Evolutionary conservation across 192 early-diverging fungal species (phyloP).

Genomic region (Ambispora gerdemannii): DNA sequence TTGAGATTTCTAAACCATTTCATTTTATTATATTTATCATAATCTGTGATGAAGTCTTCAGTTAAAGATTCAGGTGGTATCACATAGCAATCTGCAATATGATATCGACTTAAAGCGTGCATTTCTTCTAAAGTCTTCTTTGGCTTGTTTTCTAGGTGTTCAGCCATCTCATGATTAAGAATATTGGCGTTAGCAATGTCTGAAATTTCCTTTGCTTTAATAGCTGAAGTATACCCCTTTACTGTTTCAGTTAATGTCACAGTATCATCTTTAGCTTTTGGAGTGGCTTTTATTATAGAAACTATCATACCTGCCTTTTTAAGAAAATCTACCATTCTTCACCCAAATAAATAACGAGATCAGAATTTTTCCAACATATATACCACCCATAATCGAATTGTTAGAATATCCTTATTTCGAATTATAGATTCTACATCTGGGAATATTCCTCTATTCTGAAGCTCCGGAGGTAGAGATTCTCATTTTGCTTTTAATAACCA

Average conservation of each 20-base stretch:
- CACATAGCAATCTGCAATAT: neutral
- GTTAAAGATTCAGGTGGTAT: neutral
- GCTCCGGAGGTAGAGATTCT: neutral
- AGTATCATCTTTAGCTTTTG: neutral
- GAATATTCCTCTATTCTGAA: too few species aligned
- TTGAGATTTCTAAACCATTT: neutral
- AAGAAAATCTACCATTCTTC: too few species aligned
- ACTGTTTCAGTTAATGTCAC: neutral
- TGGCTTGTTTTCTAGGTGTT: slow-evolving; percentile 9
- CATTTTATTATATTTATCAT: neutral
- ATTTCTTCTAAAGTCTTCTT: too few species aligned
- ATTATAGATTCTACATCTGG: too few species aligned
- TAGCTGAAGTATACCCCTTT: neutral
- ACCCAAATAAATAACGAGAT: too few species aligned
- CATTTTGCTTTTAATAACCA: neutral
- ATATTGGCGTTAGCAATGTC: slow-evolving; percentile 2
- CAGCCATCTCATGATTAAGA: neutral
- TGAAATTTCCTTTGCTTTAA: slow-evolving; percentile 23
- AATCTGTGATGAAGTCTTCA: neutral
- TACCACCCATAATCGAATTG: slow-evolving; percentile 3
- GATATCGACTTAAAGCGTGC: neutral
- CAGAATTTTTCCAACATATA: too few species aligned
- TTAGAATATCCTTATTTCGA: slow-evolving; percentile 8
- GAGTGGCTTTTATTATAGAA: neutral
- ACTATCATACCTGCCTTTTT: too few species aligned